Percentiles rank a stretch among this genome's conserved stretches.
These are phyloP conservation scores for Aspergillus persii DNA, from an alignment of 2,329 filamentous ascomycete species.

Conservation along the genomic window DNA sequence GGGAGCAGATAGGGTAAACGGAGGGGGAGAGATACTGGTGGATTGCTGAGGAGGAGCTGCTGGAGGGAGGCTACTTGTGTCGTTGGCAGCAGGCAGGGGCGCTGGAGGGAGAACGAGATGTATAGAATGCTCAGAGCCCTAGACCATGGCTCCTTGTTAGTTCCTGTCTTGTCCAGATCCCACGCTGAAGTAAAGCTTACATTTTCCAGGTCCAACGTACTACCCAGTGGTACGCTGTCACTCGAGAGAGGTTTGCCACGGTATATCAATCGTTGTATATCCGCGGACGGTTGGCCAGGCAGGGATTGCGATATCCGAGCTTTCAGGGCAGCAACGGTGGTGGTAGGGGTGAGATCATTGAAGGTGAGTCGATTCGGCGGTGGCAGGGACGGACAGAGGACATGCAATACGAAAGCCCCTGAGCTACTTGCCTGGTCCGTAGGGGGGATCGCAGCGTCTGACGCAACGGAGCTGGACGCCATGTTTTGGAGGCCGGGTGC, in stretches of 20 bases:
- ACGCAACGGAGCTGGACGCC: constrained; percentile 3
- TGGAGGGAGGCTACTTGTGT: not conserved
- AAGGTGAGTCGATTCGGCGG: constrained; percentile 39
- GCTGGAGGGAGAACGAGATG: constrained; percentile 46
- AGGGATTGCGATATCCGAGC: constrained; percentile 50
- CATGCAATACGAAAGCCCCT: constrained; percentile 31
- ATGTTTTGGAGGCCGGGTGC: constrained; percentile 2
- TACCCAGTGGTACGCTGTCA: constrained; percentile 48
- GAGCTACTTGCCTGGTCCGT: not conserved
- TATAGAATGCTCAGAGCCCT: constrained; percentile 33
- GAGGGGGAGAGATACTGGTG: constrained; percentile 11
- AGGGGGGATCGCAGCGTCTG: not conserved
- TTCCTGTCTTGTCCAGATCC: not conserved
- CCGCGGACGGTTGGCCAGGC: constrained; percentile 45
- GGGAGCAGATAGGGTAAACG: constrained; percentile 3
- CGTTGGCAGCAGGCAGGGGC: constrained; percentile 11
- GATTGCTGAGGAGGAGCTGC: not conserved
- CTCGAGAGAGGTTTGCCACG: constrained; percentile 53
- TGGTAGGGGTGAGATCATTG: constrained; percentile 33
- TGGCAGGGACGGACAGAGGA: constrained; percentile 43
- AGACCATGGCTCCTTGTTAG: constrained; percentile 2
- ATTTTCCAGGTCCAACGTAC: constrained; percentile 51
- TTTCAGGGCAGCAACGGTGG: constrained; percentile 55
- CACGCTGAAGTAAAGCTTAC: constrained; percentile 37
- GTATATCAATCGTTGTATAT: constrained; percentile 58